Base-by-base conservation (phyloP, 2,329 filamentous ascomycete species). In the Colletotrichum simmondsii region DNA sequence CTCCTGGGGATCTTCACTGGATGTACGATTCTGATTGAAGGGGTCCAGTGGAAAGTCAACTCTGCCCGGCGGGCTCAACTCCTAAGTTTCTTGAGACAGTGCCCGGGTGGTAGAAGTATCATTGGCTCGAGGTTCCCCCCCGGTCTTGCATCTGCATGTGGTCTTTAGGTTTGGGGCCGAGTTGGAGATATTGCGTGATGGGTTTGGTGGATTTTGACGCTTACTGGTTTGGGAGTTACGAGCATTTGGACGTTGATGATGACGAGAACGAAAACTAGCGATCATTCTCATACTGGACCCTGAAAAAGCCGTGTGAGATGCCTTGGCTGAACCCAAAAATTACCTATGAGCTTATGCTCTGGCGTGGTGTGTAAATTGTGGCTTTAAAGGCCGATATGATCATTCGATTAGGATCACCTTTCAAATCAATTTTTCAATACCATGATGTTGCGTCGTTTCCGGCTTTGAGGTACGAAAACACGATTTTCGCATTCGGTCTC, bases 11-110 rank as follows among this genome's bases (percentile, higher is more conserved):
- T 49, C 10, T 8, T 42, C 5, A 42, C 42, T 49, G 7, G 7
- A 19, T 49, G 19, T 11, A 19, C 19, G 42, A 8, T n/a, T 49
- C 42, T 22, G 7, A 22, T 19, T 4, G 42, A 49, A n/a, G 16
- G 16, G 7, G 37, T 19, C 14, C 12, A 19, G 12, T 16, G n/a
- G 46, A 52, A 68, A 62, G 42, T 56, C 59, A 64, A 64, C 26
- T 22, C 32, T 37, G 37, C 37, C 19, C 24, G 59, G 35, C 65
- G 65, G 65, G 64, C 46, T 68, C 5, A n/a, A 68, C 59, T 65
- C 66, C 66, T 49, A 14, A 32, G 59, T 64, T 64, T 30, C 5
- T 42, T 42, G 37, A 30, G 10, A 5, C 4, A 22, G 42, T 19
- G n/a, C n/a, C n/a, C n/a, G 19, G 19, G 19, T 22, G 10, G 28